Conservation (phyloP, 1,284 basidiomycete genomes). For the Polyporus tsugae region DNA sequence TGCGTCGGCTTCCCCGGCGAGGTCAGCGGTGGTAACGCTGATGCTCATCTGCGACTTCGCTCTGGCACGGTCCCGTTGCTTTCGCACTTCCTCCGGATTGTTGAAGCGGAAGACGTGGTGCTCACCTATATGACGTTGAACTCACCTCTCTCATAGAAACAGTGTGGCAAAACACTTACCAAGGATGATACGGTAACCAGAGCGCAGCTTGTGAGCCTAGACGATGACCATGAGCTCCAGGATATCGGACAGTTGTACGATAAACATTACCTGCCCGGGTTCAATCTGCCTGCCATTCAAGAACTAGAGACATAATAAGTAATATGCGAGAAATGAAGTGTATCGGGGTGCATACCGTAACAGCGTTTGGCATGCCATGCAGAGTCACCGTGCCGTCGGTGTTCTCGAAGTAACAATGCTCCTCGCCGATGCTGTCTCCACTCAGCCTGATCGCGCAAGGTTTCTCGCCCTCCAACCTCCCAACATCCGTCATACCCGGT, state of each 20-base stretch:
- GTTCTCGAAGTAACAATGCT: slow-evolving; percentile 94
- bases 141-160: neutral
- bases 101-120: slow-evolving; percentile 99
- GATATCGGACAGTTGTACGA: neutral
- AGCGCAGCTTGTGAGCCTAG: slow-evolving; percentile 83
- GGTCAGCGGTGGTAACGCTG: slow-evolving; percentile 68
- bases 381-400: slow-evolving; percentile 86
- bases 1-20: slow-evolving; percentile 57
- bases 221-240: slow-evolving; percentile 25
- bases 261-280: slow-evolving; percentile 68
- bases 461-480: slow-evolving; percentile 82
- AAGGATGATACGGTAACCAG: slow-evolving; percentile 95
- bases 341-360: slow-evolving; percentile 69
- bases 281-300: slow-evolving; percentile 91
- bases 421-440: slow-evolving; percentile 90
- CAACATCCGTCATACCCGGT: slow-evolving; percentile 82
- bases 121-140: slow-evolving; percentile 67
- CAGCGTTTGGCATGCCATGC: slow-evolving; percentile 79
- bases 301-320: slow-evolving; percentile 57
- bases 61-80: slow-evolving; percentile 82
- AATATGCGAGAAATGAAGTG: slow-evolving; percentile 4
- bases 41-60: slow-evolving; percentile 73
- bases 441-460: slow-evolving; percentile 92
- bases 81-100: slow-evolving; percentile 93
- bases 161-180: slow-evolving; percentile 52